Evolutionary conservation across 106 monocot species (phyloP).

Genomic region (Platanthera guangdongensis): DNA sequence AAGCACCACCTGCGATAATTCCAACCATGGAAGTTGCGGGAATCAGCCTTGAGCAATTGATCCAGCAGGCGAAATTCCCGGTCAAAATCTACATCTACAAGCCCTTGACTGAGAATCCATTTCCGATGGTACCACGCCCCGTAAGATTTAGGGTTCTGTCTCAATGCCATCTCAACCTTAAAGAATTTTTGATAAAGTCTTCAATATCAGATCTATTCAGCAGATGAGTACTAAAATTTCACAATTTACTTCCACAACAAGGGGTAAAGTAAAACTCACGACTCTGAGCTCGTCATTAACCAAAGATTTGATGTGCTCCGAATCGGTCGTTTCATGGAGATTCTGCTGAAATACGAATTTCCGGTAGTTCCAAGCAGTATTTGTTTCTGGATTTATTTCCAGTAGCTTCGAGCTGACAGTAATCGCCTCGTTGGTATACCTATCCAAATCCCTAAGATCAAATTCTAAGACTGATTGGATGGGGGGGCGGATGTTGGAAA

Average conservation of each 20-base stretch:
- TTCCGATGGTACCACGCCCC: slow-evolving; percentile 68
- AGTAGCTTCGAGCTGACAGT: slow-evolving; percentile 54
- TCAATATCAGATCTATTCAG: slow-evolving; percentile 4
- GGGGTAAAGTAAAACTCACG: slow-evolving; percentile 25
- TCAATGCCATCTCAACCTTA: slow-evolving; percentile 70
- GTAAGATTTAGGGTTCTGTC: slow-evolving; percentile 78
- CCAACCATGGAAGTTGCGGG: slow-evolving; percentile 98
- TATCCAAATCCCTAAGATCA: slow-evolving; percentile 10
- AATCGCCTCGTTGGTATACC: slow-evolving; percentile 76
- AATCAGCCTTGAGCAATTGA: slow-evolving; percentile 60
- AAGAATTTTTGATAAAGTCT: background rate
- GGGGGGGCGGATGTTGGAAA: background rate
- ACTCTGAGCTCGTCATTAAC: slow-evolving; percentile 71
- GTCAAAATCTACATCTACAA: slow-evolving; percentile 39
- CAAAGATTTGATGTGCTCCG: slow-evolving; percentile 29
- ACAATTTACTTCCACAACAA: background rate
- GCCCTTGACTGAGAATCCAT: slow-evolving; percentile 56
- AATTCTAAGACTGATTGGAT: background rate
- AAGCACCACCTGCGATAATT: slow-evolving; percentile 63
- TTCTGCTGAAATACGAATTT: slow-evolving; percentile 58
- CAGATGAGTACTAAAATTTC: background rate
- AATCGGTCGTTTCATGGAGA: slow-evolving; percentile 24
- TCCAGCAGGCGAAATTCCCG: slow-evolving; percentile 66
- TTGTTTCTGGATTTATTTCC: slow-evolving; percentile 82
- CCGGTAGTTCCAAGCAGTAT: slow-evolving; percentile 89